Evolutionary conservation across 2,329 filamentous ascomycete species (phyloP).

Genomic region (Ceratocystis cacaofunesta): DNA sequence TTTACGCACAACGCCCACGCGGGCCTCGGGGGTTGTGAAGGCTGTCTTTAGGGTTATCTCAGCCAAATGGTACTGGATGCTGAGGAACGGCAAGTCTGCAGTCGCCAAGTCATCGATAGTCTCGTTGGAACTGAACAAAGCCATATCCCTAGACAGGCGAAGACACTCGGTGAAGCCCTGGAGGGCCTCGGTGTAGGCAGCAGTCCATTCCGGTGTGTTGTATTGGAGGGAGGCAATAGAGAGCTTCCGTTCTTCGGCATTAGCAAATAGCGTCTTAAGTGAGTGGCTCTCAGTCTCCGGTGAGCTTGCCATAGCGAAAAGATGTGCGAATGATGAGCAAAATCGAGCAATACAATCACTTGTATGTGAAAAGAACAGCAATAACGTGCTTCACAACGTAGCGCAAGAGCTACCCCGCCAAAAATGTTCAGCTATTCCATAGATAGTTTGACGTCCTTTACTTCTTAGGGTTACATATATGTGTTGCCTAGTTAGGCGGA

Average conservation of each 20-base stretch:
- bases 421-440: neutral
- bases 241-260: slow-evolving; percentile 37
- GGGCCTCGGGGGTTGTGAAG: slow-evolving; percentile 36
- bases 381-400: neutral
- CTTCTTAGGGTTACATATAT: neutral
- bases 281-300: slow-evolving; percentile 32
- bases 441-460: neutral
- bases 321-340: neutral
- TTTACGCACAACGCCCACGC: slow-evolving; percentile 45
- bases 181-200: slow-evolving; percentile 52
- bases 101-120: slow-evolving; percentile 74
- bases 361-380: neutral
- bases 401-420: slow-evolving; percentile 11
- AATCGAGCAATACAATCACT: neutral
- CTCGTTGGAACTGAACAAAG: slow-evolving; percentile 86
- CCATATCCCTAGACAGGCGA: slow-evolving; percentile 51
- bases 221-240: slow-evolving; percentile 49
- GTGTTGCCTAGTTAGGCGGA: neutral
- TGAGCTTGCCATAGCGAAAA: neutral
- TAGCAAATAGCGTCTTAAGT: slow-evolving; percentile 34
- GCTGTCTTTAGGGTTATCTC: slow-evolving; percentile 61
- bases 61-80: slow-evolving; percentile 62
- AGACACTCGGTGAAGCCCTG: slow-evolving; percentile 59
- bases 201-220: slow-evolving; percentile 50
- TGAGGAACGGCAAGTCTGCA: slow-evolving; percentile 70